Evolutionary conservation across 306 rosid species (phyloP), one percentile per base, ranked within the genome.

Genomic region (Inga leiocalycina): DNA sequence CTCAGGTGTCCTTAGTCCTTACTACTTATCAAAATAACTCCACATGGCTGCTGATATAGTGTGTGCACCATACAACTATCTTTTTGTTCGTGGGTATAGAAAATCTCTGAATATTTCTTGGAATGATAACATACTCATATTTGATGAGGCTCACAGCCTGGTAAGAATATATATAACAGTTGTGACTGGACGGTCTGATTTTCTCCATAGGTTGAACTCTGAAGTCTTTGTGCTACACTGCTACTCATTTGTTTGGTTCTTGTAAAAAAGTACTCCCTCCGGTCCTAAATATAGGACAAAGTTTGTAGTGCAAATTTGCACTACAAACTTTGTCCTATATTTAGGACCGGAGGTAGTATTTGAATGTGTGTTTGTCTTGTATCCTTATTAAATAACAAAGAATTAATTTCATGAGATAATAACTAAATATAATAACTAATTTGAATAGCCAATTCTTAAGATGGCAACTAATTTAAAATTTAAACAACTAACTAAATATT

Each of bases 111-210:
- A 68, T 56, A n/a, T 95, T 84, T 44, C 86, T 41, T 95, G 97
- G 98, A 52, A 62, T 81, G 84, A 91, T 82, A 93, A 98, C 75
- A 35, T 95, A 81, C 96, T 95, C 91, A 93, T 95, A 85, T 95
- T 95, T 84, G 99, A 95, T 51, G 99, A 95, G 92, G 99, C 98
- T 87, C 99, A 95, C 88, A 95, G 93, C 91, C 85, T 95, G 91
- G 98, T 95, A 88, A 82, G 88, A 78, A 49, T 57, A 75, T 35
- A 69, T 12, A 37, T 82, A 46, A 72, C 76, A 66, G 74, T 80
- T 80, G 64, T 88, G 51, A 79, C 41, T 35, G 71, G 57, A 37
- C 44, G 65, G 30, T 84, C 54, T 75, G 57, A 35, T 87, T 78
- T 85, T 71, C 80, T 48, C 22, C 24, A 46, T 76, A 41, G 52